Evolutionary conservation across 257 asterid species (phyloP), one percentile per base, ranked within the genome.

Genomic region (Solanum chilense): DNA sequence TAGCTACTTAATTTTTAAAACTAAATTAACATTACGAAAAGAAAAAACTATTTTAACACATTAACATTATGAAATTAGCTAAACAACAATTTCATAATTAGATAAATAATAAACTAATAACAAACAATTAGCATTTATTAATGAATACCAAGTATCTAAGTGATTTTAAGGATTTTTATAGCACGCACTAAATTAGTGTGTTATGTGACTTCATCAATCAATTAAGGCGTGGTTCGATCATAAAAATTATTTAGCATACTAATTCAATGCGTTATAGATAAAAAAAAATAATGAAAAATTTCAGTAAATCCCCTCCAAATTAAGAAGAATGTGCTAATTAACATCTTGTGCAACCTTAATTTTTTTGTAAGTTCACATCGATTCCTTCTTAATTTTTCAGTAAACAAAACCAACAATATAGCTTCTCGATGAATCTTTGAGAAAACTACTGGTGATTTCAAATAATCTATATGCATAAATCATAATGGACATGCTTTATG

Each of bases 1-100:
- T 25, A 25, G 6, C 15, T 64, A 64, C 35, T 2, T n/a, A n/a
- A 64, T 0, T 0, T n/a, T 64, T 10, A 25, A 0, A 64, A 64
- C 18, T 12, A 25, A 25, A 25, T 64, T 64, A 64, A 5, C 71
- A 64, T 25, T n/a, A 64, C 31, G 2, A 33, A 33, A 31, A 31
- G 23, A 62, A 3, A 49, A 16, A 52, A 52, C 60, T 49, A 18
- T 18, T 64, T 49, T 49, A 15, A 49, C 60, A 49, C 60, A 49
- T 49, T 49, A 49, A 49, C 60, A 49, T 49, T 49, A 49, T 49
- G 71, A 25, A 64, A n/a, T 64, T 64, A 25, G 18, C 16, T 5
- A 64, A 25, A n/a, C 25, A 64, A 3, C 18, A 64, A 64, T n/a
- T 64, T 62, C 71, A 64, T 64, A 25, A 64, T 64, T 64, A 64